Conservation (phyloP, 148 eudicot genomes). For the Gaultheria prostrata region DNA sequence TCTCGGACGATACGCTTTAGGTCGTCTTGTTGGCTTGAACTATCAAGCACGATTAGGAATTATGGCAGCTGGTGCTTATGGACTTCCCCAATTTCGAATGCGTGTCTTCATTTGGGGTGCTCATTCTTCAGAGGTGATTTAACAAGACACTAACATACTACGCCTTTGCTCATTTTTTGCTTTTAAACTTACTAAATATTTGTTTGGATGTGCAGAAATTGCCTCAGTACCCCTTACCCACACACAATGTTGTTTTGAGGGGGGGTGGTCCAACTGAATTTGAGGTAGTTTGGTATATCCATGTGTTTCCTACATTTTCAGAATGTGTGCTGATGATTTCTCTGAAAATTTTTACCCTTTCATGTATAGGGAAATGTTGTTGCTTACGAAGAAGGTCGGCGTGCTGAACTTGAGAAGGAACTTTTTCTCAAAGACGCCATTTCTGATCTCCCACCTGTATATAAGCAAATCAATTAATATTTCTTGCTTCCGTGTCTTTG, state of each 20-base stretch:
- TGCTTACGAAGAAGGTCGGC: slow-evolving; percentile 42
- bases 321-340: not conserved
- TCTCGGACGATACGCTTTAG: slow-evolving; percentile 70
- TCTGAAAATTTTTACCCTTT: not conserved
- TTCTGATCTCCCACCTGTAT: slow-evolving; percentile 79
- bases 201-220: slow-evolving; percentile 45
- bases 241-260: slow-evolving; percentile 59
- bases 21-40: slow-evolving; percentile 57
- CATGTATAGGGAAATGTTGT: slow-evolving; percentile 51
- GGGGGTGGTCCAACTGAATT: slow-evolving; percentile 62
- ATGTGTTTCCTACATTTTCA: not conserved
- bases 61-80: slow-evolving; percentile 86
- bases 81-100: slow-evolving; percentile 80
- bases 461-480: not conserved
- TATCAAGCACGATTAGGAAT: slow-evolving; percentile 74
- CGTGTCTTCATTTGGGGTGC: slow-evolving; percentile 83
- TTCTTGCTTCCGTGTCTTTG: not conserved
- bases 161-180: not conserved
- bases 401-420: slow-evolving; percentile 36
- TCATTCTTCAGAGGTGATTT: slow-evolving; percentile 47
- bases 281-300: slow-evolving; percentile 43
- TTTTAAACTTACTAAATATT: not conserved
- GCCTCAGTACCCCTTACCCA: slow-evolving; percentile 79
- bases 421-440: slow-evolving; percentile 68
- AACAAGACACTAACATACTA: not conserved